Evolutionary conservation across 2,329 filamentous ascomycete species (phyloP).

Genomic region (Arthroderma sp.): DNA sequence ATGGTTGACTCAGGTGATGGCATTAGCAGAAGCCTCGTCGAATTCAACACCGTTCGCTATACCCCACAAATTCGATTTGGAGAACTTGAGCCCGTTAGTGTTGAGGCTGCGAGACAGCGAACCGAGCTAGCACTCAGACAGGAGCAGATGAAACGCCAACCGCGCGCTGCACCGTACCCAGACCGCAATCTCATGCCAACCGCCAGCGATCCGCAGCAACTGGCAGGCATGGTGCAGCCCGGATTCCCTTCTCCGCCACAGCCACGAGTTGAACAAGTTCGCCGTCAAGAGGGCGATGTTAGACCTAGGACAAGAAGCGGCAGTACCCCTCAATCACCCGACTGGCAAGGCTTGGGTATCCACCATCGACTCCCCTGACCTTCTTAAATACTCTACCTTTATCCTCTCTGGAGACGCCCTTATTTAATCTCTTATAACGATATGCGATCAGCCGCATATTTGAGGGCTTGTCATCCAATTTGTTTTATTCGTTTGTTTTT

Average conservation of each 20-base stretch:
- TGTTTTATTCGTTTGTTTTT: constrained; percentile 5
- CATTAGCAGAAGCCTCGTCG: constrained; percentile 12
- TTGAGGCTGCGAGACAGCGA: constrained; percentile 17
- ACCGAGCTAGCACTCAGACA: constrained; percentile 3
- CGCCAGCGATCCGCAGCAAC: constrained; percentile 13
- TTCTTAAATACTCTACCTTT: constrained; percentile 3
- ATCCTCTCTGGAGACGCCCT: not conserved
- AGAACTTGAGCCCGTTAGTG: constrained; percentile 15
- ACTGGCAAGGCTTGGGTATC: constrained; percentile 18
- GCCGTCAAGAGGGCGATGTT: not conserved
- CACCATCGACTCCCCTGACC: constrained; percentile 9
- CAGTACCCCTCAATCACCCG: constrained; percentile 21
- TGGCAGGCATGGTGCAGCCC: not conserved
- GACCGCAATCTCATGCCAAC: constrained; percentile 19
- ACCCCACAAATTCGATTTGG: constrained; percentile 19
- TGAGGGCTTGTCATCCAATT: not conserved
- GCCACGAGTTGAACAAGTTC: constrained; percentile 2
- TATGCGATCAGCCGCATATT: not conserved
- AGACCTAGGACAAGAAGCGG: constrained; percentile 10
- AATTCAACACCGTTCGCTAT: constrained; percentile 11
- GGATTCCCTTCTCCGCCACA: not conserved
- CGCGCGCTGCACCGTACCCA: constrained; percentile 16
- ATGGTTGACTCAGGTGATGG: constrained; percentile 17
- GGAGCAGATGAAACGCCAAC: constrained; percentile 7
- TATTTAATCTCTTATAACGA: not conserved